phyloP scores from a whole-genome alignment of 129 eudicot genomes.

The Pittosporum tobira region DNA sequence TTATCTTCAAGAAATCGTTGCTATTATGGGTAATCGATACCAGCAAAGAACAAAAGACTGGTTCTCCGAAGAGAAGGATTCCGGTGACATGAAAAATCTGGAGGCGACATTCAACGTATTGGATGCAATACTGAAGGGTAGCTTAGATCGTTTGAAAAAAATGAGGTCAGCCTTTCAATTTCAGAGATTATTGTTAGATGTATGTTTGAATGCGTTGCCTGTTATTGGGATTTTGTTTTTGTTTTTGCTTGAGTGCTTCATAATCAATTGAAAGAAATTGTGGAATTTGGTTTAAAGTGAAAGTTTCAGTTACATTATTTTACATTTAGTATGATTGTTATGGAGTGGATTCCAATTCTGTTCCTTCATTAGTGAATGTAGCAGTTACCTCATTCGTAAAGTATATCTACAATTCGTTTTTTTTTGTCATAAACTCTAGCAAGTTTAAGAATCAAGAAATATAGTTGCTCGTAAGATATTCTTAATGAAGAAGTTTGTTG shows the following conservation, averaged over 20 bases:
- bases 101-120: slow-evolving; percentile 40
- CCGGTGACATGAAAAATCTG: slow-evolving; percentile 27
- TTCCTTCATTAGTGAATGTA: neutral
- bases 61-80: slow-evolving; percentile 19
- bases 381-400: neutral
- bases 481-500: neutral
- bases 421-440: neutral
- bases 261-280: neutral
- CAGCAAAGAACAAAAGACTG: slow-evolving; percentile 21
- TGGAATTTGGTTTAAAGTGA: neutral
- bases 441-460: neutral
- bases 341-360: neutral
- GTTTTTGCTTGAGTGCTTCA: neutral
- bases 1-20: slow-evolving; percentile 25
- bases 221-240: too few relatives aligned
- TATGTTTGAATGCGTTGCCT: neutral
- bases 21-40: slow-evolving; percentile 22
- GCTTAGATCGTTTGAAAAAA: slow-evolving; percentile 55
- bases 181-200: neutral
- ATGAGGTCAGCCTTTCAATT: slow-evolving; percentile 42
- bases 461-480: neutral
- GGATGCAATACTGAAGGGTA: slow-evolving; percentile 53
- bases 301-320: neutral
- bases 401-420: neutral
- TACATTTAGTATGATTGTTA: neutral